Base-by-base conservation (phyloP, 192 early-diverging fungal species). In the Gonapodya sp. region DNA sequence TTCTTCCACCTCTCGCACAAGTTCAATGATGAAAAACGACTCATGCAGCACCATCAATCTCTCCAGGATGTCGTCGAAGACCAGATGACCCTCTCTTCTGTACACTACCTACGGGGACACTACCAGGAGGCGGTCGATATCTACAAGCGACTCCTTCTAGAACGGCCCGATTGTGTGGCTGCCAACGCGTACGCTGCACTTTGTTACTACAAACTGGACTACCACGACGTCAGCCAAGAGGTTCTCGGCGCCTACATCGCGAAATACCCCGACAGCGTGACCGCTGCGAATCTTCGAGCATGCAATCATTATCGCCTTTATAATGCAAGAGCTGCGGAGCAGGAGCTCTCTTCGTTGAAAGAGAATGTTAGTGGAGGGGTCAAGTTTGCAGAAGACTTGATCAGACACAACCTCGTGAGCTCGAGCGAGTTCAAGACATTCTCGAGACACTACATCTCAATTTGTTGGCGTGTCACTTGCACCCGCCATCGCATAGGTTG, bases 91-190 rank as follows among this genome's bases (percentile, higher is more conserved):
- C 78, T 91, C 33, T 88, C 90, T 30, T 91, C 90, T 0, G 89
- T 91, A 35, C 90, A 91, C 78, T 91, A 91, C 80, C 86, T 91
- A 1, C 84, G 90, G 31, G 88, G 88, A 37, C 90, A 91, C 80
- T 91, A 91, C 80, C 90, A 91, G 81, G 90, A 91, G 84, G 90
- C 90, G 8, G 89, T 91, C 36, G 90, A 91, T 81, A 91, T 91
- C 72, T 91, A 91, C 83, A 90, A 91, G 82, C 83, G 90, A n/a
- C 87, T 91, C 33, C 82, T 91, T 74, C 73, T 90, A 1, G 90
- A 91, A 78, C 87, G 36, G 64, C 31, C 32, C 86, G 89, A 91
- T 18, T 91, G 84, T 73, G 82, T 90, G 8, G 88, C 90, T 31
- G 86, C 89, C 73, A 91, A 91, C 82, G 90, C 89, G 30, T 91